Conservation (phyloP, 1,284 basidiomycete genomes). For the Sporisorium exsertum region DNA sequence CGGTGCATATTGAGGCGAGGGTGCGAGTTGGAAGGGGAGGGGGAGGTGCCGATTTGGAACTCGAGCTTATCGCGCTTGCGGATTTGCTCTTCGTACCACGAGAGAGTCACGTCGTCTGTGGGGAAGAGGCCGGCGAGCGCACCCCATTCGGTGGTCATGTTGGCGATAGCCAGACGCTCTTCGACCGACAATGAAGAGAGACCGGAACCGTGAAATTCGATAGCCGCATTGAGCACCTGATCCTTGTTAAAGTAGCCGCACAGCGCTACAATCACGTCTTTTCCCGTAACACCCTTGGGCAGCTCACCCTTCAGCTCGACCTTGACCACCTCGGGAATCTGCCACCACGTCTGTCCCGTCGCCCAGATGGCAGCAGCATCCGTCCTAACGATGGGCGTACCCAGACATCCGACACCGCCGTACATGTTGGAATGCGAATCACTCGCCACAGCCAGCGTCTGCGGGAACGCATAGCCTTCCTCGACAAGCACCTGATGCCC, state of each 20-base stretch:
- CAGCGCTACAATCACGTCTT: constrained; percentile 97
- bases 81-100: constrained; percentile 88
- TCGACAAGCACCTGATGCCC: constrained; percentile 73
- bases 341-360: constrained; percentile 99
- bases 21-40: constrained; percentile 76
- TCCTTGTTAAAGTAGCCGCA: constrained; percentile 97
- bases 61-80: constrained; percentile 82
- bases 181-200: constrained; percentile 85
- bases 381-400: constrained; percentile 84
- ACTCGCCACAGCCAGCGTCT: constrained; percentile 77
- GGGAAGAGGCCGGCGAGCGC: constrained; percentile 96
- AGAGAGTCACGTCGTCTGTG: constrained; percentile 82
- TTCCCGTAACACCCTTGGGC: constrained; percentile 91
- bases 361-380: constrained; percentile 97
- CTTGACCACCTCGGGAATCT: constrained; percentile 94
- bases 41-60: constrained; percentile 74
- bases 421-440: constrained; percentile 99
- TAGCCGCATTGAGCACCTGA: constrained; percentile 96
- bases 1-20: constrained; percentile 85
- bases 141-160: constrained; percentile 99
- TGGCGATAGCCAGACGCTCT: constrained; percentile 86
- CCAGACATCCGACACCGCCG: constrained; percentile 95
- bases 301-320: constrained; percentile 89
- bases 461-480: constrained; percentile 68
- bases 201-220: constrained; percentile 96